Conservation (phyloP, 2,329 filamentous ascomycete species). For the Claviceps lovelessii region DNA sequence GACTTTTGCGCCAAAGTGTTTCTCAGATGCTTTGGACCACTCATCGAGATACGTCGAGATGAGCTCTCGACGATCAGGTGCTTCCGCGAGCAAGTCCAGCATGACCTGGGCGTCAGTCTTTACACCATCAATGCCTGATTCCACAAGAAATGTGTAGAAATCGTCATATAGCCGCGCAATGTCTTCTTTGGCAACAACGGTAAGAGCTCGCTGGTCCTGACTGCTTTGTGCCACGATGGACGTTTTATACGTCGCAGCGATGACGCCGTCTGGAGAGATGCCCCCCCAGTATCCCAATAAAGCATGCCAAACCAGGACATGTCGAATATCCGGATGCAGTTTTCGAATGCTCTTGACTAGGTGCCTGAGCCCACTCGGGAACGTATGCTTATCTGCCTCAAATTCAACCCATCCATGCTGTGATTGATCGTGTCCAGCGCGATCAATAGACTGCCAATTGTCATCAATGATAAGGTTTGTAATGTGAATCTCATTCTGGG, state of each 20-base stretch:
- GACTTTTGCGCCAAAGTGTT: slow-evolving; percentile 60
- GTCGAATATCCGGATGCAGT: slow-evolving; percentile 56
- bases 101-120: slow-evolving; percentile 93
- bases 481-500: slow-evolving; percentile 58
- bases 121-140: slow-evolving; percentile 66
- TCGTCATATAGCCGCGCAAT: slow-evolving; percentile 69
- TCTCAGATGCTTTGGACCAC: slow-evolving; percentile 65
- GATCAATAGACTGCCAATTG: slow-evolving; percentile 74
- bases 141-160: slow-evolving; percentile 71
- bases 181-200: slow-evolving; percentile 60
- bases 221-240: slow-evolving; percentile 42
- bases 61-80: slow-evolving; percentile 55
- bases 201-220: slow-evolving; percentile 34
- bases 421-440: slow-evolving; percentile 35
- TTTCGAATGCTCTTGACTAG: slow-evolving; percentile 55
- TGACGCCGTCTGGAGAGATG: slow-evolving; percentile 56
- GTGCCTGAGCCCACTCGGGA: slow-evolving; percentile 65
- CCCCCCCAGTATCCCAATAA: slow-evolving; percentile 85
- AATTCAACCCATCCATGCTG: slow-evolving; percentile 64
- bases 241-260: slow-evolving; percentile 70
- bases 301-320: slow-evolving; percentile 91
- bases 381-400: slow-evolving; percentile 66
- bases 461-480: slow-evolving; percentile 90
- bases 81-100: slow-evolving; percentile 58
- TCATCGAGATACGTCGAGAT: slow-evolving; percentile 69